Base-by-base conservation (phyloP, 2,329 filamentous ascomycete genomes). In the Hypomyces rosellus region DNA sequence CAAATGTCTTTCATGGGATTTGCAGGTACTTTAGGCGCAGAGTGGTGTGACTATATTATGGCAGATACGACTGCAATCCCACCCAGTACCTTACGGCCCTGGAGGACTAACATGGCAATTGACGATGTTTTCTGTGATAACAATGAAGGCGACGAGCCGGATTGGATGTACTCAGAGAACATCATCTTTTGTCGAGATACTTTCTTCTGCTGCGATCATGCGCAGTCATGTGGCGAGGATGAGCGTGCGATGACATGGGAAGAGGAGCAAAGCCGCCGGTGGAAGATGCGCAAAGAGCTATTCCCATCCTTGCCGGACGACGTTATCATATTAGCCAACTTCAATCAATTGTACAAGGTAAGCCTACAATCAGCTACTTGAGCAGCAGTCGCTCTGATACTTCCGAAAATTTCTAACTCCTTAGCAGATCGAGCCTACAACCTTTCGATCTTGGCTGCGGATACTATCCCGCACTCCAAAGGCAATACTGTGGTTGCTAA, bases 1-100 rank as follows among this genome's bases (percentile, higher is more conserved):
- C 93, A 99, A 58, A 99, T 99, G 93, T 96, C 93, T 0, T 99
- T 99, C 63, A 99, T 99, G 93, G 93, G 93, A 0, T 99, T 99
- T 65, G 93, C 93, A 0, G 93, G 93, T 9, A 96, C 92, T 0
- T 74, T 99, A 1, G 93, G 93, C 5, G 93, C 93, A 3, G 93
- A 99, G 65, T 99, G 93, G 93, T 99, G 93, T 60, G 93, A 99
- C 65, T 99, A 99, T 63, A 84, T 99, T 14, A 79, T 97, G 22
- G 91, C 93, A 3, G 93, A 99, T 62, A 77, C 86, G 46, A 92
- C 86, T 1, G 90, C 93, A 0, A 85, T 99, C 48, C 93, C 93
- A 1, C 78, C 77, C 0, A 81, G 84, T 22, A 96, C 92, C 1
- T 74, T 97, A 25, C 82, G 90, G 12, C 89, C 89, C 1, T 87